Conservation (phyloP, 371 early-diverging fungal species). For the Lichtheimia ramosa region DNA sequence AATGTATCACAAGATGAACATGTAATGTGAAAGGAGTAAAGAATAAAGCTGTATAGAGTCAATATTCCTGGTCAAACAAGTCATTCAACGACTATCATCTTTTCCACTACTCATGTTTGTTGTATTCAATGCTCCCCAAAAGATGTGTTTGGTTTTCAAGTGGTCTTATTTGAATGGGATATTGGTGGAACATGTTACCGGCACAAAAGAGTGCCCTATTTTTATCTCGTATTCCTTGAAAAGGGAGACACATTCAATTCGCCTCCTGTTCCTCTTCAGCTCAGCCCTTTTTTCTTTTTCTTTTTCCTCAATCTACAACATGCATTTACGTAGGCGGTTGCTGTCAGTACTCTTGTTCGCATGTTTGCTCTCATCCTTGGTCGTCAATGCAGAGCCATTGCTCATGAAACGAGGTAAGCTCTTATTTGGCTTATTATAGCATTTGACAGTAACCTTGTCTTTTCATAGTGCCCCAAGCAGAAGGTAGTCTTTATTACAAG, state of each 20-base stretch:
- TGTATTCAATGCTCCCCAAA: no score
- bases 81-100: no score
- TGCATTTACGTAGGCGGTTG: slow-evolving; percentile 1
- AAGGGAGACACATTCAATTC: slow-evolving; percentile 2
- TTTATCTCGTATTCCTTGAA: slow-evolving; percentile 1
- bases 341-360: slow-evolving; percentile 1
- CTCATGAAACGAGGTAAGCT: slow-evolving; percentile 9
- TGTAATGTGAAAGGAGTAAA: no score
- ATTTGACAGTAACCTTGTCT: neutral
- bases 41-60: no score
- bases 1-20: no score
- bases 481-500: no score
- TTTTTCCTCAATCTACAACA: neutral
- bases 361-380: neutral
- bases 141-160: no score
- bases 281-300: slow-evolving; percentile 3
- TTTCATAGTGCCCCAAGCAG: neutral
- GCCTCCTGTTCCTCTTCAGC: neutral
- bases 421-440: neutral
- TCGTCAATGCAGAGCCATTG: neutral
- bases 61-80: no score
- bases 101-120: no score
- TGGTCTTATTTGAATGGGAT: neutral
- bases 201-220: neutral
- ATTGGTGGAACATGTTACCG: slow-evolving; percentile 3